A percentile compares a stretch with the other conserved stretches of the same genome.
These are phyloP conservation scores for Phlyctochytrium arcticum DNA, from an alignment of 192 early-diverging fungal genomes.

Conservation along the genomic window DNA sequence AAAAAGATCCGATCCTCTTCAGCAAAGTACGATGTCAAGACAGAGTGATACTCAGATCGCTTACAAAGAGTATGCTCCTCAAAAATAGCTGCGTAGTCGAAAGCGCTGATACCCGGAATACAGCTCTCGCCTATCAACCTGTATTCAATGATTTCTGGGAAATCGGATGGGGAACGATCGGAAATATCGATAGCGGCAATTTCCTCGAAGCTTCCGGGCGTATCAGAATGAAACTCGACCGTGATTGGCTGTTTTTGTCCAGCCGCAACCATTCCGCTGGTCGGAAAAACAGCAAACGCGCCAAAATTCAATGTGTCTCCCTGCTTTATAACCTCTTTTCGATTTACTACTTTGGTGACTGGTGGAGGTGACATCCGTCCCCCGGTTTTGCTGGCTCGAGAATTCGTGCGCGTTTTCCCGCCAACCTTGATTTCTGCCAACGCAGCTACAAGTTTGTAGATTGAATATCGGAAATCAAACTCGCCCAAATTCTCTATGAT, in stretches of 20 bases:
- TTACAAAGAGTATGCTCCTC: slow-evolving; percentile 61
- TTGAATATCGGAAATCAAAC: slow-evolving; percentile 59
- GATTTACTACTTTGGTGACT: slow-evolving; percentile 27
- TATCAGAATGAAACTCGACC: slow-evolving; percentile 60
- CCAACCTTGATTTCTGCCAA: slow-evolving; percentile 28
- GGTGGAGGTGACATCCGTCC: slow-evolving; percentile 37
- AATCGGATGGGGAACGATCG: slow-evolving; percentile 46
- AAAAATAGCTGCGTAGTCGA: slow-evolving; percentile 54
- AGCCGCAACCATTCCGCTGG: slow-evolving; percentile 41
- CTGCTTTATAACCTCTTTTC: slow-evolving; percentile 50
- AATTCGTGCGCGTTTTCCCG: slow-evolving; percentile 36
- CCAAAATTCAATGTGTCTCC: slow-evolving; percentile 56
- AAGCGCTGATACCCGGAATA: slow-evolving; percentile 58
- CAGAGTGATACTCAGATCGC: slow-evolving; percentile 50
- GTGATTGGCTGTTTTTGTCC: slow-evolving; percentile 53
- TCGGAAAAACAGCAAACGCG: slow-evolving; percentile 55
- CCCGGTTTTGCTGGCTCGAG: slow-evolving; percentile 36
- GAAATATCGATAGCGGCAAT: slow-evolving; percentile 54
- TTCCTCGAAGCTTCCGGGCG: slow-evolving; percentile 55
- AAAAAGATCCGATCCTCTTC: slow-evolving; percentile 60
- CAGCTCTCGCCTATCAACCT: slow-evolving; percentile 54
- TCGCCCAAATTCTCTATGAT: slow-evolving; percentile 59
- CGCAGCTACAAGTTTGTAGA: slow-evolving; percentile 48
- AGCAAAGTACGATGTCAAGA: slow-evolving; percentile 54
- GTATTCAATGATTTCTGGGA: slow-evolving; percentile 50